Percentiles rank a stretch among this genome's conserved stretches.
Evolutionary conservation across 257 asterid species (phyloP).

Genomic region (Rhazya stricta): DNA sequence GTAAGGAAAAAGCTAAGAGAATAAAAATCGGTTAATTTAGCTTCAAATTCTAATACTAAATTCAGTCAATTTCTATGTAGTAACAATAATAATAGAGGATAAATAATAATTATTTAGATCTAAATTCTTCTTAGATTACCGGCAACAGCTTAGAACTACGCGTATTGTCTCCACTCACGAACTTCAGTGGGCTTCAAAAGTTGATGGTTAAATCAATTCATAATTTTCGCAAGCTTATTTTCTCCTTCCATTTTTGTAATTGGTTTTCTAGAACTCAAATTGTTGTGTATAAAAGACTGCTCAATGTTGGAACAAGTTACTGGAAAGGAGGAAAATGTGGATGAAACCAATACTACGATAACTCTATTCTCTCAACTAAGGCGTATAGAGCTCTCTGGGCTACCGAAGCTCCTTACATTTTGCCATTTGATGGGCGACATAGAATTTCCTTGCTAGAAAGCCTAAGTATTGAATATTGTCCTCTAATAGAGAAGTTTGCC

Average conservation of each 20-base stretch:
- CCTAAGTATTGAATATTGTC: not conserved
- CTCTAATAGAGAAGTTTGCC: not conserved
- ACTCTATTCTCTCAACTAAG: not conserved
- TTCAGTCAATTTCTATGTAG: no score
- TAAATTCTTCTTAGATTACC: no score
- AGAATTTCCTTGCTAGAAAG: not conserved
- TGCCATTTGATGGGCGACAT: not conserved
- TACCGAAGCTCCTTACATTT: not conserved
- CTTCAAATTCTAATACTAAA: no score
- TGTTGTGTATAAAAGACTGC: not conserved
- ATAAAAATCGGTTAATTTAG: no score
- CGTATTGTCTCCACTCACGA: no score
- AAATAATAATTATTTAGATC: no score
- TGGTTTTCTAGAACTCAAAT: not conserved
- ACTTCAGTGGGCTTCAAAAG: no score
- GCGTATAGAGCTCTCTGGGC: no score
- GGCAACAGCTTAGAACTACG: not conserved
- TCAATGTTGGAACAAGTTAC: not conserved
- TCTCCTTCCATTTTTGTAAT: not conserved
- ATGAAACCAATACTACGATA: no score
- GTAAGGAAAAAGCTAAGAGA: no score
- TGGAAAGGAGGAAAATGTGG: not conserved
- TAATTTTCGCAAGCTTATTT: not conserved
- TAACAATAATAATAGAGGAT: no score
- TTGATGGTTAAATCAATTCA: not conserved